Base-by-base conservation (phyloP, 768 basidiomycete species). In the Pleurotus pulmonarius region DNA sequence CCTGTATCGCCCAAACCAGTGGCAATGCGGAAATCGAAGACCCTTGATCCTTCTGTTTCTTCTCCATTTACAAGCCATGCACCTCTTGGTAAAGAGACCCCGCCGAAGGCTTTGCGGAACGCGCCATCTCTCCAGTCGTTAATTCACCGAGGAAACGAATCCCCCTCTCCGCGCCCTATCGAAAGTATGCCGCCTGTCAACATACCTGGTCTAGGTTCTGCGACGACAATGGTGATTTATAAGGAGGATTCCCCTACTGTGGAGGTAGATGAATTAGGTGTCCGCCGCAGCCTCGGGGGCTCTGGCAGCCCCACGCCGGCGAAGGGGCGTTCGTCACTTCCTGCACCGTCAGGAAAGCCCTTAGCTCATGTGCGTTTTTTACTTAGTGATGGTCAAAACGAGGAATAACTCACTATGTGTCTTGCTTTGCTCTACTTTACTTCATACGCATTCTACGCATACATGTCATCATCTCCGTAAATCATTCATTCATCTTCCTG, bases 281-380 rank as follows among this genome's bases (percentile, higher is more conserved):
- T 61, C 25, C 58, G 58, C 22, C 43, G 43, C 34, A 38, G 47
- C 25, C 29, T 46, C 22, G 25, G 20, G 13, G 38, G 48, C 18
- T 60, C 58, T 34, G 25, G 22, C 25, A 38, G 25, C 29, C 26
- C 46, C 5, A 61, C 58, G 34, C 37, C 55, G 22, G 37, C 47
- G 16, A 26, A 26, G 24, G 59, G 58, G 49, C 58, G 68, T 58
- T 59, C 71, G 56, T 68, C 70, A 57, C 64, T 76, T 58, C 77
- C 79, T 58, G 65, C 74, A 41, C 74, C 82, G 53, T 70, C 81
- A 59, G 79, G 82, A 61, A 85, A 83, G 68, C 85, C 89, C 63
- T 72, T 91, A 77, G 85, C 82, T 73, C 90, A 92, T 85, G 90
- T 92, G 83, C 88, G 90, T 91, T 81, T 82, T 78, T 82, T 84